Evolutionary conservation across 352 stramenopile species (phyloP).

Genomic region (Pythium insidiosum): DNA sequence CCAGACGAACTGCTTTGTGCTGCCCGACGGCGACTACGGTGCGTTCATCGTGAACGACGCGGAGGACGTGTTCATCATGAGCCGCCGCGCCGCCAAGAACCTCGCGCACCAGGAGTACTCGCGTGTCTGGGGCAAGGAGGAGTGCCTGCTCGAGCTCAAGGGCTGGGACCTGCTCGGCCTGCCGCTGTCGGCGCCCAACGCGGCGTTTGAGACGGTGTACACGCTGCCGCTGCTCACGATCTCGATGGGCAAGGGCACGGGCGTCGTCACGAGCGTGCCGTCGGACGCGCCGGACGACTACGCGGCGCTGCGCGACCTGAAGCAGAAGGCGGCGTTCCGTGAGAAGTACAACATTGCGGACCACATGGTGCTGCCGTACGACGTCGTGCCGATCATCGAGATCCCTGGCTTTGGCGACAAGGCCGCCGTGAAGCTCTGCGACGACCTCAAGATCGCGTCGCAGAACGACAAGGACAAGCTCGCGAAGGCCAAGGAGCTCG

Average conservation of each 20-base stretch:
- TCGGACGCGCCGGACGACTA: conserved; percentile 99
- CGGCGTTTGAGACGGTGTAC: conserved; percentile 98
- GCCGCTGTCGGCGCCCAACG: conserved; percentile 92
- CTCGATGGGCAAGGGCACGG: conserved; percentile 99
- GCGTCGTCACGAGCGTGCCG: conserved; percentile 98
- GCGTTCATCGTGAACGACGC: conserved; percentile 94
- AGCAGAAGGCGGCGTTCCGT: conserved; percentile 97
- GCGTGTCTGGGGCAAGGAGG: conserved; percentile 82
- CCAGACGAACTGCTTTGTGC: conserved; percentile 99
- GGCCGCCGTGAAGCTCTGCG: conserved; percentile 93
- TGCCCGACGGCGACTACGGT: conserved; percentile 98
- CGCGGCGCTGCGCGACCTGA: conserved; percentile 96
- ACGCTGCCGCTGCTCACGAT: conserved; percentile 98
- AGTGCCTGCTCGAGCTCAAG: conserved; percentile 88
- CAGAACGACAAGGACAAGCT: conserved; percentile 99
- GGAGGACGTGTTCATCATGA: conserved; percentile 95
- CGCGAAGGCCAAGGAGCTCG: conserved; percentile 95
- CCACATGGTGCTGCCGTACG: conserved; percentile 97
- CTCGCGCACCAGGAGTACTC: conserved; percentile 94
- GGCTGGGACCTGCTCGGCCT: conserved; percentile 96
- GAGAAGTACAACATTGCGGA: conserved; percentile 98
- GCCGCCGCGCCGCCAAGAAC: conserved; percentile 88
- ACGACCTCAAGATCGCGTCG: conserved; percentile 97
- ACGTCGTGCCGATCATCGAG: conserved; percentile 99
- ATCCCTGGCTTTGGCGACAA: conserved; percentile 98